Conservation (phyloP, 345 rosid species). For the Cardamine chenopodiifolia region DNA sequence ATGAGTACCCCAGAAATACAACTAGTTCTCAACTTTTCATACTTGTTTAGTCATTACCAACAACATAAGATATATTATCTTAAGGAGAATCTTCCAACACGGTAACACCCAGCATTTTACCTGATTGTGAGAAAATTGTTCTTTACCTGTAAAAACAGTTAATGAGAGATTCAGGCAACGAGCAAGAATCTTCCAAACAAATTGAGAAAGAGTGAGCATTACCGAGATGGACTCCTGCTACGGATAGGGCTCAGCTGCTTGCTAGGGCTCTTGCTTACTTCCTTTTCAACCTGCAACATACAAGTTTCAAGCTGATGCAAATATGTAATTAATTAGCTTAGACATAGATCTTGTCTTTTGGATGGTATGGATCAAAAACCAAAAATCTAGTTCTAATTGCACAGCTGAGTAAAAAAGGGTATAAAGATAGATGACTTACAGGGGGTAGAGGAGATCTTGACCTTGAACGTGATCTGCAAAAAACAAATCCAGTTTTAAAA, state of each 20-base stretch:
- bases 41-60: slow-evolving; percentile 7
- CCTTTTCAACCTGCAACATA: slow-evolving; percentile 57
- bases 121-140: neutral
- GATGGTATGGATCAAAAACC: neutral
- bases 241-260: slow-evolving; percentile 60
- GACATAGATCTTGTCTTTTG: slow-evolving; percentile 13
- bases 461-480: slow-evolving; percentile 98
- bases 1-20: slow-evolving; percentile 11
- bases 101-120: slow-evolving; percentile 11
- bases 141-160: slow-evolving; percentile 28
- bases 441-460: slow-evolving; percentile 90
- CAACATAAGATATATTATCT: slow-evolving; percentile 9
- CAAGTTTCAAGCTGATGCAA: neutral
- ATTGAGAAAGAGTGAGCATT: slow-evolving; percentile 4
- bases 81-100: slow-evolving; percentile 15
- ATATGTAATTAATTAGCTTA: slow-evolving; percentile 1
- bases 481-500: slow-evolving; percentile 91
- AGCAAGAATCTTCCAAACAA: neutral
- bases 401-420: neutral
- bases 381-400: neutral
- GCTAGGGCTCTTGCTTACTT: slow-evolving; percentile 65
- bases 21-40: slow-evolving; percentile 19
- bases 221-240: slow-evolving; percentile 86
- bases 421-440: slow-evolving; percentile 58
- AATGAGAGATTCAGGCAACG: slow-evolving; percentile 14